Conservation (phyloP, 495 filamentous ascomycete genomes). For the Aspergillus haitiensis region DNA sequence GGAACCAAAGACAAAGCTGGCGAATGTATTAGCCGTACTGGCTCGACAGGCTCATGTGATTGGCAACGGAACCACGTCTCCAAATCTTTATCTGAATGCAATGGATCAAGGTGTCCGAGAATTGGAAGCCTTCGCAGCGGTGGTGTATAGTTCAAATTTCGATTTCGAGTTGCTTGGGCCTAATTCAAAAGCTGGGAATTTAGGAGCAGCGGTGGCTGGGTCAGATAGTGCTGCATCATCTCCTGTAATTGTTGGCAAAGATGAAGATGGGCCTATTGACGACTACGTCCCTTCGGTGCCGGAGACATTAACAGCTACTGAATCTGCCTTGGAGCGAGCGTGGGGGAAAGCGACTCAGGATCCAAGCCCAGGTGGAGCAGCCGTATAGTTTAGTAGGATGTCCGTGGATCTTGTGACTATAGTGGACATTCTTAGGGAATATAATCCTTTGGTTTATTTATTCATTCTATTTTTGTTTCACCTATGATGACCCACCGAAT, state of each 20-base stretch:
- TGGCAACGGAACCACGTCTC: conserved; percentile 64
- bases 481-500: neutral
- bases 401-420: neutral
- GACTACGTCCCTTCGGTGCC: conserved; percentile 13
- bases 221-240: conserved; percentile 29
- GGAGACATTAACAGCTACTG: conserved; percentile 2
- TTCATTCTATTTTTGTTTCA: conserved; percentile 4
- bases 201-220: conserved; percentile 17
- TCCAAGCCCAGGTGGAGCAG: conserved; percentile 11
- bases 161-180: conserved; percentile 61
- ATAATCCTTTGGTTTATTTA: neutral
- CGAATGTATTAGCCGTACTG: conserved; percentile 82
- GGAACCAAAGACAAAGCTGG: conserved; percentile 70
- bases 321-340: conserved; percentile 43
- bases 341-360: conserved; percentile 47
- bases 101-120: conserved; percentile 78
- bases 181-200: conserved; percentile 18
- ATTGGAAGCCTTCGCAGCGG: conserved; percentile 89
- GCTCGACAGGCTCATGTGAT: conserved; percentile 87
- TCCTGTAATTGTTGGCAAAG: conserved; percentile 30
- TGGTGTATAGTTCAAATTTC: conserved; percentile 91
- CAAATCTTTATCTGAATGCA: conserved; percentile 82
- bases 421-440: conserved; percentile 5
- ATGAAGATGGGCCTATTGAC: conserved; percentile 10
- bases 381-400: conserved; percentile 4